These are phyloP conservation scores for Zostera marina DNA, from an alignment of 116 monocot genomes.

Conservation along the genomic window DNA sequence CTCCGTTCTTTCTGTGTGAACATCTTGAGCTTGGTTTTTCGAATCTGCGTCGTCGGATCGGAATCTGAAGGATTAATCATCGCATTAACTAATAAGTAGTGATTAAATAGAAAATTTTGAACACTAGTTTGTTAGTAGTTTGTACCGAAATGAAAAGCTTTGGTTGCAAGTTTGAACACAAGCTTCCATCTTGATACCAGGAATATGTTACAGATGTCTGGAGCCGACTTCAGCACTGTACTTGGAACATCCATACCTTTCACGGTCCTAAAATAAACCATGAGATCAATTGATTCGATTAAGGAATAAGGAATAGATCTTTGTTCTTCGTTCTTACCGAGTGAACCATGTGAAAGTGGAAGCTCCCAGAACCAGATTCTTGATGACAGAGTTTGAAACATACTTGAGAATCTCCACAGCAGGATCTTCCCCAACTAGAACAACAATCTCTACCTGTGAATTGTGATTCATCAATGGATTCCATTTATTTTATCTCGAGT, in stretches of 20 bases:
- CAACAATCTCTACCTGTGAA: constrained; percentile 20
- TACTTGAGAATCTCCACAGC: constrained; percentile 29
- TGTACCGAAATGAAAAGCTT: no score
- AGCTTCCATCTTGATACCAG: constrained; percentile 48
- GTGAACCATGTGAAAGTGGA: constrained; percentile 36
- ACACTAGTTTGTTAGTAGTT: no score
- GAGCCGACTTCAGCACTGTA: constrained; percentile 33
- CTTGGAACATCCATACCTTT: constrained; percentile 38
- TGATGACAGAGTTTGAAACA: constrained; percentile 22
- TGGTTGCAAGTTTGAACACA: constrained; percentile 21
- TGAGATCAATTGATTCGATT: no score
- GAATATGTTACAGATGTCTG: constrained; percentile 54
- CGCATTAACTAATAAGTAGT: no score
- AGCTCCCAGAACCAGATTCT: constrained; percentile 52
- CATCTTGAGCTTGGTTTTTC: constrained; percentile 22
- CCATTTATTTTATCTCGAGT: no score
- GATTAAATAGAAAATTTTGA: no score
- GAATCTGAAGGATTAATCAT: neutral
- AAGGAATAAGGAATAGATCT: no score
- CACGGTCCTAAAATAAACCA: constrained; percentile 16
- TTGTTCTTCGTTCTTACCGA: neutral
- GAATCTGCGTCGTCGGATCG: constrained; percentile 6
- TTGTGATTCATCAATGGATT: no score
- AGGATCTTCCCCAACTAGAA: constrained; percentile 36
- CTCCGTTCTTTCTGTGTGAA: constrained; percentile 20